Base-by-base conservation (phyloP, 345 rosid genomes). In the Lepidium didymum region DNA sequence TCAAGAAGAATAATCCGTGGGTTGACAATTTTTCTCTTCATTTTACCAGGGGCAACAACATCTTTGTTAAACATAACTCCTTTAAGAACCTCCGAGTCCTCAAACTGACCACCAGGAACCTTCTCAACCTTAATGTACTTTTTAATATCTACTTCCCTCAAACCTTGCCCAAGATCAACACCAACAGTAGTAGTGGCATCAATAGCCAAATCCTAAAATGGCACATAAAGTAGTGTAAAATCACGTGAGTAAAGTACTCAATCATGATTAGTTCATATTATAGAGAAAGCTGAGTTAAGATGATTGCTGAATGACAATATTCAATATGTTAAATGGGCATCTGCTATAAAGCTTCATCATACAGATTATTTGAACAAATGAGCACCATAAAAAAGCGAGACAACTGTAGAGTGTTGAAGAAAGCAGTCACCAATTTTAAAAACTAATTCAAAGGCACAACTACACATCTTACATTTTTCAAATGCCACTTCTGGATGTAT, bases 51-150 rank as follows among this genome's bases (percentile, higher is more conserved):
- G 50, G 89, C 89, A 56, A 93, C 89, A 36, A 93, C 94, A 73
- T 93, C 98, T 77, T 93, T 93, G 77, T 87, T 83, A 61, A 93
- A 83, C 98, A 93, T 93, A 62, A 93, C 98, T 74, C 98, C 97
- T 79, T 80, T 90, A 18, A 93, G 96, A 74, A 90, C 97, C 64
- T 41, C 81, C 2, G 96, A 93, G 76, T 93, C 98, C 42, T 93
- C 98, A 72, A 93, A 74, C 79, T 88, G 89, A 21, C 97, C 88
- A 56, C 98, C 98, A 14, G 98, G 97, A n/a, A 93, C 85, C 72
- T 93, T 93, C 87, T 93, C 98, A 40, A 93, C 92, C 71, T 84
- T 93, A 25, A 93, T 88, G 75, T 87, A 90, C 47, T 90, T 93
- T 74, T 93, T 93, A 10, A 93, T 90, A 79, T 93, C 97, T 51